Conservation (phyloP, 1,284 basidiomycete species). For the Tylopilus orsonianus region DNA sequence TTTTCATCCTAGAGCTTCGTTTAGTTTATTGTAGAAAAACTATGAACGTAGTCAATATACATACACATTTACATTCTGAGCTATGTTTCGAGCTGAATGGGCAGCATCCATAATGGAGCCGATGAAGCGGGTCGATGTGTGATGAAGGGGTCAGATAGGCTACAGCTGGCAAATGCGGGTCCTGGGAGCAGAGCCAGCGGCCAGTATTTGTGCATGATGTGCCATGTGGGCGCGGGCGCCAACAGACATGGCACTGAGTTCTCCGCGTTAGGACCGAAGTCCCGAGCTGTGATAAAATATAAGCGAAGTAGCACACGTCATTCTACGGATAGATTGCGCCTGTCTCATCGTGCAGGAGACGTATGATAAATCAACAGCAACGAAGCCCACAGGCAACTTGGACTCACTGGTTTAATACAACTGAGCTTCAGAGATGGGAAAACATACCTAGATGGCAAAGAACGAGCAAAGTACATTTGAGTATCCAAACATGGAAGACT, state of each 20-base stretch:
- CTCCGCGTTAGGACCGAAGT: constrained; percentile 1
- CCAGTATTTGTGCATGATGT: constrained; percentile 18
- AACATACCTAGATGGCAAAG: too few species aligned
- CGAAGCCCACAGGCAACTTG: too few species aligned
- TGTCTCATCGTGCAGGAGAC: neutral
- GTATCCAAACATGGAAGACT: too few species aligned
- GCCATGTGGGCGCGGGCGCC: constrained; percentile 20
- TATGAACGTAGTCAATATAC: neutral
- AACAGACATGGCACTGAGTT: neutral
- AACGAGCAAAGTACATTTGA: too few species aligned
- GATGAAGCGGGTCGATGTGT: neutral
- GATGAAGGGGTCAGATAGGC: too few species aligned
- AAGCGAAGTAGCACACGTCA: neutral
- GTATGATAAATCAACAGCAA: neutral
- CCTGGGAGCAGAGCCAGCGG: constrained; percentile 6
- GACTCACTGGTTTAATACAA: too few species aligned
- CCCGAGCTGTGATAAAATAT: neutral
- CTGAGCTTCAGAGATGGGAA: too few species aligned
- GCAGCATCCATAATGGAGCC: constrained; percentile 4
- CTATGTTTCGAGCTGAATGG: neutral
- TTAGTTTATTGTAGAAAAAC: neutral
- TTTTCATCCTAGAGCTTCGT: constrained; percentile 7
- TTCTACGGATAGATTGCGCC: neutral
- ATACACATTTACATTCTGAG: constrained; percentile 10
- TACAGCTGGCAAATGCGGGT: constrained; percentile 6